Conservation (phyloP, 345 rosid genomes). For the Raphanus sativus region DNA sequence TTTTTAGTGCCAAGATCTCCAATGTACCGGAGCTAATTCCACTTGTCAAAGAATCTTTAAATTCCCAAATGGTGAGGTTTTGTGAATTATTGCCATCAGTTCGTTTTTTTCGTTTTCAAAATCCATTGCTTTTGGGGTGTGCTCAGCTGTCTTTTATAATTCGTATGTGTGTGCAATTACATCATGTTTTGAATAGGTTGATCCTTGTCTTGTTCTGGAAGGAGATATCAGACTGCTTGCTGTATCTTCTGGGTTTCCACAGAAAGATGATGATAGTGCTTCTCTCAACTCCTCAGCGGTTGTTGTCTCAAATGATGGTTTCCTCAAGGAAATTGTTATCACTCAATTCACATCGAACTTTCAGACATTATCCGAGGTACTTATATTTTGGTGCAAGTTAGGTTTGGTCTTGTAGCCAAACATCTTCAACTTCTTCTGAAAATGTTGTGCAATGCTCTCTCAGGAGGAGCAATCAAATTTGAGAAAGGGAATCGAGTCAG, state of each 20-base stretch:
- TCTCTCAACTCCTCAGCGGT: constrained; percentile 48
- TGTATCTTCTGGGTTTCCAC: constrained; percentile 40
- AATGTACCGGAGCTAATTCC: constrained; percentile 68
- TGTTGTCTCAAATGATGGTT: constrained; percentile 49
- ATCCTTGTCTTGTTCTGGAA: constrained; percentile 70
- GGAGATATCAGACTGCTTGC: constrained; percentile 64
- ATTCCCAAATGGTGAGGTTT: constrained; percentile 58
- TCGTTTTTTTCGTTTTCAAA: constrained; percentile 1
- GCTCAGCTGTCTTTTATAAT: constrained; percentile 10
- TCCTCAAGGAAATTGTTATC: constrained; percentile 58
- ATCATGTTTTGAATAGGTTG: constrained; percentile 54
- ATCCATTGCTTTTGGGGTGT: background rate
- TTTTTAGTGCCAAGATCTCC: constrained; percentile 80
- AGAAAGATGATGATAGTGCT: constrained; percentile 47
- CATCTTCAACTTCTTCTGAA: no score
- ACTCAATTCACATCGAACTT: constrained; percentile 55
- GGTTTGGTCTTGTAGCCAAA: no score
- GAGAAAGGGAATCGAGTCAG: constrained; percentile 59
- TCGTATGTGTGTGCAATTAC: constrained; percentile 22
- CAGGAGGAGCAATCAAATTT: constrained; percentile 62
- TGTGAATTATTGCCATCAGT: constrained; percentile 10
- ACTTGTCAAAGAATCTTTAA: constrained; percentile 62
- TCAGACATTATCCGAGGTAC: constrained; percentile 70
- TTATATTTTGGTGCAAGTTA: background rate
- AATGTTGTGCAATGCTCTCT: no score